These are phyloP conservation scores for Saccharomycopsis babjevae DNA, from an alignment of 805 yeast species.

Conservation along the genomic window DNA sequence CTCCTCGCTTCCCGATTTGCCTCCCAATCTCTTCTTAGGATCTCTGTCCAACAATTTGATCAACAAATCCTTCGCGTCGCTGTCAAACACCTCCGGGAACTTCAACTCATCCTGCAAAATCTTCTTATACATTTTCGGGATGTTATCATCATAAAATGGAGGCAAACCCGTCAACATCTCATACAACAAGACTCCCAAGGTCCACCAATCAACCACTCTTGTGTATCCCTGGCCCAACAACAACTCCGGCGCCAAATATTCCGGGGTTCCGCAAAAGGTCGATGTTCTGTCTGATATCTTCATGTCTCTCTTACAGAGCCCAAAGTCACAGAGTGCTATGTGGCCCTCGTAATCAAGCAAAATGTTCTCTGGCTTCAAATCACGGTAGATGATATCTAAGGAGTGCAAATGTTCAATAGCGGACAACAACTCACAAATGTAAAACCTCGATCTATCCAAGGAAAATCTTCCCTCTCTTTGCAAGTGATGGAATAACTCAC, in stretches of 20 bases:
- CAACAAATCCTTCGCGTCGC: constrained; percentile 68
- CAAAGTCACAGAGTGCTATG: constrained; percentile 95
- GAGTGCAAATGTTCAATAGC: constrained; percentile 90
- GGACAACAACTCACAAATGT: constrained; percentile 86
- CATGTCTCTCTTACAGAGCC: constrained; percentile 94
- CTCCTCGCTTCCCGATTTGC: constrained; percentile 59
- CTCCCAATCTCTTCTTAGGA: constrained; percentile 63
- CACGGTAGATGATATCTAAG: constrained; percentile 88
- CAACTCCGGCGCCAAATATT: constrained; percentile 92
- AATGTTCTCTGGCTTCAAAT: constrained; percentile 92
- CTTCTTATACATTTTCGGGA: constrained; percentile 86
- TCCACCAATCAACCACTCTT: constrained; percentile 97
- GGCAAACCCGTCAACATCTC: constrained; percentile 97
- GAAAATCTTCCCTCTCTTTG: constrained; percentile 78
- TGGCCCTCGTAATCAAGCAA: constrained; percentile 93
- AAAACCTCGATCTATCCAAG: constrained; percentile 81
- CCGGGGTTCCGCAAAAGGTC: constrained; percentile 98
- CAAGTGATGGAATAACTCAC: constrained; percentile 89
- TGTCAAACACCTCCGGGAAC: constrained; percentile 81
- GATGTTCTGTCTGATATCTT: constrained; percentile 74
- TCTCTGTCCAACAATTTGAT: constrained; percentile 49
- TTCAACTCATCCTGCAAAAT: constrained; percentile 80
- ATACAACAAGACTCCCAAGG: constrained; percentile 83
- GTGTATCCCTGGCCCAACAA: constrained; percentile 89
- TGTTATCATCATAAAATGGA: constrained; percentile 93